A percentile compares a stretch with the other conserved stretches of the same genome.
These are phyloP conservation scores for Boletus subcaerulescens DNA, from an alignment of 768 basidiomycete species.

Conservation along the genomic window DNA sequence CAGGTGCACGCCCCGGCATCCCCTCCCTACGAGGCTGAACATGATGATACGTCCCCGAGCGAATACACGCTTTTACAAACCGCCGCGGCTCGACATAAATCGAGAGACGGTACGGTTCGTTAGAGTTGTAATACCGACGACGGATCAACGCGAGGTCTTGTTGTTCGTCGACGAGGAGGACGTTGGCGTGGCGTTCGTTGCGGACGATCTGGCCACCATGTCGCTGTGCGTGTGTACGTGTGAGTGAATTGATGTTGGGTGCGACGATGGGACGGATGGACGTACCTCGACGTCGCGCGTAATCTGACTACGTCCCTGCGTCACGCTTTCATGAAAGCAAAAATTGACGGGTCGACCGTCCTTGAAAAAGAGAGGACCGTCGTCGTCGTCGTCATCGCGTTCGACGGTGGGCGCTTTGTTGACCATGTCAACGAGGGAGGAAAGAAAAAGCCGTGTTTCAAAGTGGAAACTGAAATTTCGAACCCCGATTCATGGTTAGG, in stretches of 20 bases:
- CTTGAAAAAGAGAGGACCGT: constrained; percentile 21
- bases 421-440: background rate
- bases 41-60: constrained; percentile 14
- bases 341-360: constrained; percentile 23
- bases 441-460: background rate
- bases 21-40: background rate
- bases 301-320: constrained; percentile 18
- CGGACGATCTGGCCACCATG: constrained; percentile 20
- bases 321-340: constrained; percentile 28
- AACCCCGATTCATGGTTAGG: constrained; percentile 32
- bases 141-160: constrained; percentile 24
- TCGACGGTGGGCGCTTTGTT: background rate
- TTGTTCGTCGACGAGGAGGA: constrained; percentile 31
- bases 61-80: constrained; percentile 27
- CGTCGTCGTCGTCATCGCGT: background rate
- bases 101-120: constrained; percentile 9
- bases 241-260: no score
- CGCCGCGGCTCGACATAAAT: constrained; percentile 24
- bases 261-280: background rate
- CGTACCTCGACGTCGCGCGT: constrained; percentile 21
- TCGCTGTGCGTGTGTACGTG: constrained; percentile 4
- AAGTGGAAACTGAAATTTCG: constrained; percentile 12
- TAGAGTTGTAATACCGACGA: constrained; percentile 23
- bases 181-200: constrained; percentile 17
- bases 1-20: constrained; percentile 23